Percentiles rank a stretch among this genome's conserved stretches.
phyloP scores from a whole-genome alignment of 768 basidiomycete species.

The Tylopilus sp. region DNA sequence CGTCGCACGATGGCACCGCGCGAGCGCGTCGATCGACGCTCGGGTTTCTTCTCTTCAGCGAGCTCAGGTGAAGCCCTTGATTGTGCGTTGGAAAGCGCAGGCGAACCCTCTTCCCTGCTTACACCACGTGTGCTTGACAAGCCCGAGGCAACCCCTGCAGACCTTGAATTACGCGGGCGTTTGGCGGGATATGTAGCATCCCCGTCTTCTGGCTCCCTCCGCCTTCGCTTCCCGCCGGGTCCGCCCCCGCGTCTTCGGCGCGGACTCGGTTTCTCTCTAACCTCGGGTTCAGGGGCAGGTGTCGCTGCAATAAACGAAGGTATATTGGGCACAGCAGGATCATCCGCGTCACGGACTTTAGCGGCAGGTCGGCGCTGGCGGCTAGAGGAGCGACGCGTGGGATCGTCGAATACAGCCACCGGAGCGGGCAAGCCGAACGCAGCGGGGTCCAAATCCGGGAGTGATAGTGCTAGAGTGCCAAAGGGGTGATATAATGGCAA shows the following conservation, averaged over 20 bases:
- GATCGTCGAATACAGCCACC: slow-evolving; percentile 42
- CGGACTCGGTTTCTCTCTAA: slow-evolving; percentile 46
- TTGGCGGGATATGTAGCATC: slow-evolving; percentile 73
- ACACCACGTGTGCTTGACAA: slow-evolving; percentile 17
- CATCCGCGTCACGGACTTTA: slow-evolving; percentile 49
- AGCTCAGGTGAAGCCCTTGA: slow-evolving; percentile 23
- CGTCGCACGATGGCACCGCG: slow-evolving; percentile 40
- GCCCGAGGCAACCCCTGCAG: slow-evolving; percentile 21
- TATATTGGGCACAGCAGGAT: slow-evolving; percentile 14
- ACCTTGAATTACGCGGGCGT: slow-evolving; percentile 53
- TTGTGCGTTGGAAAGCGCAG: slow-evolving; percentile 32
- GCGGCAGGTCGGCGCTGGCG: slow-evolving; percentile 47
- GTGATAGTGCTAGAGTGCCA: slow-evolving; percentile 58
- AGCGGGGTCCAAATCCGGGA: slow-evolving; percentile 60
- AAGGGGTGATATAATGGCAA: slow-evolving; percentile 70
- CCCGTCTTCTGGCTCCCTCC: slow-evolving; percentile 58
- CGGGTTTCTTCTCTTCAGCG: slow-evolving; percentile 25
- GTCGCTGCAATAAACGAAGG: slow-evolving; percentile 9
- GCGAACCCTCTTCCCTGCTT: slow-evolving; percentile 42
- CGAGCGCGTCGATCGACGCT: slow-evolving; percentile 49
- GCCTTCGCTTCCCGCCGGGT: slow-evolving; percentile 47
- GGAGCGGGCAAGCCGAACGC: slow-evolving; percentile 54
- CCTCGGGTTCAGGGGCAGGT: slow-evolving; percentile 24
- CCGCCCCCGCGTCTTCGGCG: slow-evolving; percentile 45
- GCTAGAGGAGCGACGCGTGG: slow-evolving; percentile 40